Evolutionary conservation across 495 filamentous ascomycete genomes (phyloP), one percentile per base, ranked within the genome.

Genomic region (Xylaria longipes): DNA sequence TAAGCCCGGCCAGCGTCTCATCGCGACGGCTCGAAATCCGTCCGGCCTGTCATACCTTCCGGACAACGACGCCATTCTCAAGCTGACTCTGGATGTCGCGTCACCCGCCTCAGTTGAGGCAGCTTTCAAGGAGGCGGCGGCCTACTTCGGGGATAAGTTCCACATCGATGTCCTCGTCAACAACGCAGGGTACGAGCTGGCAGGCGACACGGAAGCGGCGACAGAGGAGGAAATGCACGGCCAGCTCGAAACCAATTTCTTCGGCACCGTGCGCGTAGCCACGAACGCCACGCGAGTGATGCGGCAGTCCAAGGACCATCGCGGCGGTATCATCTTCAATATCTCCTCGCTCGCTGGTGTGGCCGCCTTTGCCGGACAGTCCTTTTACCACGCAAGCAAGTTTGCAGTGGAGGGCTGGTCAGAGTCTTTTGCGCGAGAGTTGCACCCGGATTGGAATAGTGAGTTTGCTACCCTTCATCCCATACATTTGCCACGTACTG

Each of bases 321-420:
- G 48, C 6, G 86, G 87, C 45, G 88, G 86, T 2, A 75, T 86
- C 2, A 79, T 89, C 43, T 62, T 87, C 27, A 84, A 90, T 50
- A 74, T 90, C 12, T 83, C 84, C 5, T 85, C 82, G 2, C 80
- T 89, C 63, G 86, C 83, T 3, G 88, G 87, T 5, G 78, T 80
- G 46, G 39, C 82, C 6, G 84, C 79, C 14, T 80, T 84, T 20
- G 81, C 84, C 0, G 83, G 82, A 0, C 78, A 83, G 68, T 77
- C 84, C 9, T 87, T 84, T 70, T 89, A 89, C 70, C 84, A 85
- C 74, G 84, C 86, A 1, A 80, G 78, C 58, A 88, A 87, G 76
- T 87, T 85, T 68, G 85, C 84, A 12, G 75, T 88, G 7, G 86
- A 87, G 69, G 87, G 87, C 6, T 87, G 85, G 74, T 87, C 87